phyloP scores from a whole-genome alignment of 208 protist genomes.

The Trypanosoma avium region DNA sequence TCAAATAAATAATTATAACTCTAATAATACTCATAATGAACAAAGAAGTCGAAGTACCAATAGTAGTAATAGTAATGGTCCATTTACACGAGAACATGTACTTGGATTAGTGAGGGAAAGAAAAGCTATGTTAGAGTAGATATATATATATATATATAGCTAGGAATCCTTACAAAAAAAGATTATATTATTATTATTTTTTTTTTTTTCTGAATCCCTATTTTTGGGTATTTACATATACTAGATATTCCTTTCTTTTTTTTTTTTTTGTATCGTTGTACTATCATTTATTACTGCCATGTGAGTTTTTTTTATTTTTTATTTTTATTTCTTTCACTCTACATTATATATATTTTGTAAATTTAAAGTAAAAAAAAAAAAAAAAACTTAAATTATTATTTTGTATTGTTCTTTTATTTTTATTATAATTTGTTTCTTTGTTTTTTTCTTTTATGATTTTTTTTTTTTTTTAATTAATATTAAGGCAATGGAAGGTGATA shows the following conservation, averaged over 20 bases:
- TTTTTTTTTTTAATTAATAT: conserved; percentile 13
- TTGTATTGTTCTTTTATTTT: too few species aligned
- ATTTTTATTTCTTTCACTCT: background rate
- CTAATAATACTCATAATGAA: background rate
- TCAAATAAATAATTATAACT: background rate
- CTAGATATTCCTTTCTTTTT: too few species aligned
- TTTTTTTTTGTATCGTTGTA: conserved; percentile 16
- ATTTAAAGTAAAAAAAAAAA: too few species aligned
- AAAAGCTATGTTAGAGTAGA: conserved; percentile 26
- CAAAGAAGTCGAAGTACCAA: background rate
- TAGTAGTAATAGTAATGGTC: background rate
- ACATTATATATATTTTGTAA: background rate
- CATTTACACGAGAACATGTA: conserved; percentile 29
- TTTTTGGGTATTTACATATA: too few species aligned
- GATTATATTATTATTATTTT: background rate
- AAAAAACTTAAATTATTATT: too few species aligned
- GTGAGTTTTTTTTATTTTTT: background rate
- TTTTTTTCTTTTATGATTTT: conserved; percentile 14
- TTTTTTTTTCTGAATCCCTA: conserved; percentile 7
- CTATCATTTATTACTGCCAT: background rate
- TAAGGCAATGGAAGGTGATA: background rate
- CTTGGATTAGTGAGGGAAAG: conserved; percentile 29
- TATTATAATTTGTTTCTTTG: background rate
- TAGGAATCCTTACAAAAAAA: background rate
- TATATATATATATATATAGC: background rate